These are phyloP conservation scores for Pogostemon cablin DNA, from an alignment of 257 asterid species.

Conservation along the genomic window DNA sequence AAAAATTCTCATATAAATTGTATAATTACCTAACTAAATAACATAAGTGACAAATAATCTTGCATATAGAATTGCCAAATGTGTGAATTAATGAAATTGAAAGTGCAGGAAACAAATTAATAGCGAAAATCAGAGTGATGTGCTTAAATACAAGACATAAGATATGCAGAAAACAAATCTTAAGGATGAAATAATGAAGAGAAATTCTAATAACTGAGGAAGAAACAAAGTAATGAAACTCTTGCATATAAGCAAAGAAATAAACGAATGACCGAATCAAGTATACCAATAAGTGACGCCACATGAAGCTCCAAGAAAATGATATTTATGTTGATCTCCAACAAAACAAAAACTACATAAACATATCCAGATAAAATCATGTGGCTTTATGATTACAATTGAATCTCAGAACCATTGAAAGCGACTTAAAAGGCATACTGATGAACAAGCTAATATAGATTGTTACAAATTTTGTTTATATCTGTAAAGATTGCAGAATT, in stretches of 20 bases:
- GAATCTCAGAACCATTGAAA: background rate
- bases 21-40: background rate
- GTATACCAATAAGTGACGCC: background rate
- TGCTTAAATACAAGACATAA: background rate
- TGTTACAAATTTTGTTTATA: background rate
- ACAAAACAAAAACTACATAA: background rate
- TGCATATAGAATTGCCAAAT: constrained; percentile 1
- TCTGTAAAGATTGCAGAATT: background rate
- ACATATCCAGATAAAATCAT: background rate
- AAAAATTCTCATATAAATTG: constrained; percentile 1
- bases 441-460: constrained; percentile 1
- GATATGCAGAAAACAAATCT: background rate
- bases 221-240: background rate
- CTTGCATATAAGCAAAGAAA: background rate
- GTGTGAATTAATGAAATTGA: background rate
- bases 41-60: background rate
- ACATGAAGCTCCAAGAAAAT: background rate
- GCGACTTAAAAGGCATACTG: background rate
- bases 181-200: background rate
- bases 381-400: background rate
- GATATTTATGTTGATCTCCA: background rate
- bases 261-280: too few relatives aligned
- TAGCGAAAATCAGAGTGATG: background rate
- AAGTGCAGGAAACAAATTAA: background rate
- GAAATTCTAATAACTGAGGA: background rate